phyloP scores from a whole-genome alignment of 805 yeast genomes.

The Suhomyces pyralidae region DNA sequence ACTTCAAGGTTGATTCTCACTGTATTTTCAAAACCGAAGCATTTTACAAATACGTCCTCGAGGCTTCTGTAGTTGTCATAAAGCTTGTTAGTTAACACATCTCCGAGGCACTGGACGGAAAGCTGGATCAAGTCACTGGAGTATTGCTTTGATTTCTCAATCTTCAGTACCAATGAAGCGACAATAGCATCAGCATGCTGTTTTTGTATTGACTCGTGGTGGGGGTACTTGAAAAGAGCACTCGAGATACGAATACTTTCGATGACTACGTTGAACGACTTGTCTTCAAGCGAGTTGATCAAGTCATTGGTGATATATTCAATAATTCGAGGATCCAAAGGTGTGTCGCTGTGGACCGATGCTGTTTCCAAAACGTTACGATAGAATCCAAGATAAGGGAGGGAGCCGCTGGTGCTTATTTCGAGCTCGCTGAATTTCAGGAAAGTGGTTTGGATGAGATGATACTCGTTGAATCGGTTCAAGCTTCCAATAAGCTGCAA shows the following conservation, averaged over 20 bases:
- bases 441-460: conserved; percentile 18
- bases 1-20: conserved; percentile 24
- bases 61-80: conserved; percentile 7
- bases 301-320: conserved; percentile 23
- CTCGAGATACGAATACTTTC: conserved; percentile 26
- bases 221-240: conserved; percentile 12
- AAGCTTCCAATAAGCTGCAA: conserved; percentile 28
- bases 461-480: conserved; percentile 11
- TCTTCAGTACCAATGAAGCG: conserved; percentile 10
- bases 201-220: conserved; percentile 3
- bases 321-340: conserved; percentile 17
- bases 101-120: conserved; percentile 23
- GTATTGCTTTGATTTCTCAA: conserved; percentile 19
- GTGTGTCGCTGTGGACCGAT: conserved; percentile 3
- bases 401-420: conserved; percentile 20
- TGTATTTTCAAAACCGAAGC: conserved; percentile 26
- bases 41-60: conserved; percentile 17
- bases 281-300: conserved; percentile 19
- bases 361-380: conserved; percentile 20
- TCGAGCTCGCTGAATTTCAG: conserved; percentile 15
- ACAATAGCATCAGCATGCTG: neutral
- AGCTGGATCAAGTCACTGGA: conserved; percentile 29
- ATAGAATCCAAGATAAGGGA: conserved; percentile 28
- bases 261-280: conserved; percentile 24
- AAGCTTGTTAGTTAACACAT: conserved; percentile 13